Evolutionary conservation across 2,329 filamentous ascomycete genomes (phyloP), one percentile per base, ranked within the genome.

Genomic region (Rhinocladiella mackenziei): DNA sequence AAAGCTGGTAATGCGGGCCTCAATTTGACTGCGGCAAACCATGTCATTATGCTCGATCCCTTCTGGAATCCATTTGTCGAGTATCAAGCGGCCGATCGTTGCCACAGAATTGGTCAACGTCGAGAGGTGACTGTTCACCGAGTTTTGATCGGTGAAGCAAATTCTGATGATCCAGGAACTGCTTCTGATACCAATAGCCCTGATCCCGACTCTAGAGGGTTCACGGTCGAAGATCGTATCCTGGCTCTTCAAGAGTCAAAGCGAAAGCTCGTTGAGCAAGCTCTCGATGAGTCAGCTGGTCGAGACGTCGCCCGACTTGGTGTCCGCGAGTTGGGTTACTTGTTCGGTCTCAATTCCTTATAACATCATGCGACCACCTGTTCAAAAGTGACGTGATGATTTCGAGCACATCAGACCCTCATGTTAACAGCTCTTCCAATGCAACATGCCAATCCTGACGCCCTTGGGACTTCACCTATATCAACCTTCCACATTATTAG

Each of bases 31-130:
- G 79, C 81, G 13, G 89, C 89, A 0, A 87, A 82, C 1, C 83
- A 88, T 52, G 86, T 95, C 55, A 87, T 96, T 63, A 85, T 95
- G 53, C 80, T 94, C 60, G 89, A 95, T 61, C 89, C 89, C 0
- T 94, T 94, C 68, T 95, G 88, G 87, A 96, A 95, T 53, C 89
- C 89, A 2, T 57, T 55, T 25, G 55, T 94, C 36, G 89, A 95
- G 66, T 87, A 89, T 65, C 89, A 96, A 66, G 89, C 89, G 3
- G 83, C 95, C 38, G 89, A 94, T 62, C 84, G 89, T 15, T 86
- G 89, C 2, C 84, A 95, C 64, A 84, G 89, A 7, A 89, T 95
- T 55, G 89, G 89, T 1, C 89, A 96, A 66, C 69, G 74, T 54
- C 74, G 75, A 3, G 70, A 80, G 5, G 89, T 95, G 3, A 75